A percentile compares a stretch with the other conserved stretches of the same genome.
Conservation (phyloP, 495 filamentous ascomycete genomes). For the Xylaria venustula region DNA sequence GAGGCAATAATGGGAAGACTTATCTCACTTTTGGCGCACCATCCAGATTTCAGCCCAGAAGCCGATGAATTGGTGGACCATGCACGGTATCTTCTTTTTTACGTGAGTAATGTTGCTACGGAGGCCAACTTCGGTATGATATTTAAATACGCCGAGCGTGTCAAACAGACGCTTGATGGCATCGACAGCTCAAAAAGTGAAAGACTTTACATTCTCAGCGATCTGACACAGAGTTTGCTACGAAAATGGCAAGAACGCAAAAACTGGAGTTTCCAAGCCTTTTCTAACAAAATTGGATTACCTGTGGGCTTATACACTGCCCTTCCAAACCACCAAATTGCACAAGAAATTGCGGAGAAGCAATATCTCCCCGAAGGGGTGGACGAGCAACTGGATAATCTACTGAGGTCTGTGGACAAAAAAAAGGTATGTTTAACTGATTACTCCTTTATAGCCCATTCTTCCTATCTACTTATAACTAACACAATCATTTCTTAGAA, state of each 20-base stretch:
- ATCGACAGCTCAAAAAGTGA: constrained; percentile 59
- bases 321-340: constrained; percentile 71
- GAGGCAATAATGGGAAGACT: constrained; percentile 84
- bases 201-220: constrained; percentile 82
- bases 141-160: constrained; percentile 86
- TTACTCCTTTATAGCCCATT: not conserved
- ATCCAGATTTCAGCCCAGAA: constrained; percentile 80
- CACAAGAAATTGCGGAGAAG: constrained; percentile 80
- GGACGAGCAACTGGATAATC: constrained; percentile 70
- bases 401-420: constrained; percentile 54
- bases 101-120: constrained; percentile 76
- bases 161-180: constrained; percentile 85
- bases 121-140: constrained; percentile 85
- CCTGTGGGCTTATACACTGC: constrained; percentile 74
- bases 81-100: constrained; percentile 83
- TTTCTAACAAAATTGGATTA: constrained; percentile 76
- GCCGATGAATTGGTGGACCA: constrained; percentile 74
- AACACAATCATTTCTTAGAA: constrained; percentile 35
- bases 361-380: constrained; percentile 79
- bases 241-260: constrained; percentile 77
- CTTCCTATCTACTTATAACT: not conserved
- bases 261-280: constrained; percentile 76
- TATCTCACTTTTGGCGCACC: constrained; percentile 85
- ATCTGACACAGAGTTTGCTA: constrained; percentile 81
- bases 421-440: constrained; percentile 44